These are phyloP conservation scores for Fusarium austroafricanum DNA, from an alignment of 2,329 filamentous ascomycete genomes.

Conservation along the genomic window DNA sequence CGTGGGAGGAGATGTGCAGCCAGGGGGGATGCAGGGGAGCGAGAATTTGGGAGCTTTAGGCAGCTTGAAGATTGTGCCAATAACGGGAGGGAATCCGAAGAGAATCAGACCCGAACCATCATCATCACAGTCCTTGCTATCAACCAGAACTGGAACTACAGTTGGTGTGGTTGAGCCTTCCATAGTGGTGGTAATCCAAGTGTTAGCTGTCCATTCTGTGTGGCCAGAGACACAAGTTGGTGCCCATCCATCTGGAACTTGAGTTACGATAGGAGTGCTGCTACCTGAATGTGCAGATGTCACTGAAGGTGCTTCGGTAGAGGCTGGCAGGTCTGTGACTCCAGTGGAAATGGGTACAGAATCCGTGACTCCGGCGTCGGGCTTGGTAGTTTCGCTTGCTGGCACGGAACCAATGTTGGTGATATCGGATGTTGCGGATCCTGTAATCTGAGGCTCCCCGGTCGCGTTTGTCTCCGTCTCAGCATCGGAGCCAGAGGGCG, in stretches of 20 bases:
- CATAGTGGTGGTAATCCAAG: no score
- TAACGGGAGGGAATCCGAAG: background rate
- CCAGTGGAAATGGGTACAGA: background rate
- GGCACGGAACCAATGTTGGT: background rate
- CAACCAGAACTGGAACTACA: background rate
- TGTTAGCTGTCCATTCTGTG: no score
- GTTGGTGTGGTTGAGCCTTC: no score
- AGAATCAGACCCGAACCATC: background rate
- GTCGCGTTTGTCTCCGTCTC: background rate
- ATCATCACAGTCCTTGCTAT: background rate
- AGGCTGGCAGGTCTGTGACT: background rate
- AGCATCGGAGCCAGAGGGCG: background rate
- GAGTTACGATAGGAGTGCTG: no score
- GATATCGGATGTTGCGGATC: background rate
- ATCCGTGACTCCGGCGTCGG: background rate
- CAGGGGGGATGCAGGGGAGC: background rate
- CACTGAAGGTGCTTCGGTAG: background rate
- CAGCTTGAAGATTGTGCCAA: background rate
- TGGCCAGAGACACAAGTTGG: no score
- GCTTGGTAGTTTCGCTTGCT: background rate
- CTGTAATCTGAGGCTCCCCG: background rate
- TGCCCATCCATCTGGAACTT: no score
- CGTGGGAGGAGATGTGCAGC: no score
- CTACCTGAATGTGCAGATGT: background rate
- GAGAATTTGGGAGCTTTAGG: background rate